Base-by-base conservation (phyloP, 192 early-diverging fungal species). In the Podila clonocystis region DNA sequence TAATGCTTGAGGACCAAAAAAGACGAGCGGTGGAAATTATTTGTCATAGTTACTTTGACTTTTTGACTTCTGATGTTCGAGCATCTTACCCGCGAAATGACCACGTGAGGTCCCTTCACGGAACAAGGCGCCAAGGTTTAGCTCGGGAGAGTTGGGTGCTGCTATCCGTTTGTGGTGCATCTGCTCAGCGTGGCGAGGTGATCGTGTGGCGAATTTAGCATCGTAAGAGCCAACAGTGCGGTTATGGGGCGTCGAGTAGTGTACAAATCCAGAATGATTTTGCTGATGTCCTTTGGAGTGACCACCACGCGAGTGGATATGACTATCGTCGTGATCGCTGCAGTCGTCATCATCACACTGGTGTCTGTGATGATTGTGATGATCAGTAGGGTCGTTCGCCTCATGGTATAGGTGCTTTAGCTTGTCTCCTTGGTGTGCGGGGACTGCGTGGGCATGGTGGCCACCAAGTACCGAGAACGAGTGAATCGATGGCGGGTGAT, bases 321-420 rank as follows among this genome's bases (percentile, higher is more conserved):
- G 52, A 15, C 62, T 38, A 17, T 30, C 50, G 4, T 66, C 13
- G 17, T 66, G 49, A 1, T 66, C 50, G 6, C 26, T 50, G 49
- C 50, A 66, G 29, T 30, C 24, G 28, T 66, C 65, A 0, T 50
- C 48, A 52, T 66, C 29, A 8, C 49, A 20, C 19, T 66, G 65
- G 30, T 66, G 50, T 11, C 31, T 8, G 50, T 31, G 30, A n/a
- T 66, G 50, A 29, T 55, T 31, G 29, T 66, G 65, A 7, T 66
- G 48, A 31, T 66, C 30, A 5, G 65, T 55, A 29, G 50, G 28
- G 19, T 66, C 49, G 28, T 55, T 55, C 52, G 9, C 52, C 19
- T 24, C 22, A 28, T 66, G 6, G 8, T 55, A 15, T 45, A 0
- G 11, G 12, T 45, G 41, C 15, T 45, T 45, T 12, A 45, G 15